A percentile compares a stretch with the other conserved stretches of the same genome.
These are phyloP conservation scores for Pseudisothecium myosuroides DNA, from an alignment of 225 moss, liverwort and hornwort genomes.

Conservation along the genomic window DNA sequence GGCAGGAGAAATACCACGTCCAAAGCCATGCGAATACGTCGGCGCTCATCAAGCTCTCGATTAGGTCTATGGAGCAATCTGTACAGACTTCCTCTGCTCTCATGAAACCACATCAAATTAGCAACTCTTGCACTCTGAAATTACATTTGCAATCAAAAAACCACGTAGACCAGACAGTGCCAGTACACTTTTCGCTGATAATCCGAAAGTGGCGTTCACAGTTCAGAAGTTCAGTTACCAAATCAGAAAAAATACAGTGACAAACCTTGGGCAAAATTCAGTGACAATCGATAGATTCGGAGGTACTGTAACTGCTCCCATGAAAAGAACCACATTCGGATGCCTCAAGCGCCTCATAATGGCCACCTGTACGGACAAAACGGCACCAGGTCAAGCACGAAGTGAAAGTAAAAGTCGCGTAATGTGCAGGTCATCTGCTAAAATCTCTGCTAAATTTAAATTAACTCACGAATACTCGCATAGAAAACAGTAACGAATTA, in stretches of 20 bases:
- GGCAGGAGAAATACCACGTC: slow-evolving; percentile 57
- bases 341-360: slow-evolving; percentile 90
- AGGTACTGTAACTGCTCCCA: slow-evolving; percentile 97
- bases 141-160: neutral
- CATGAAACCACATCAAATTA: neutral
- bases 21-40: slow-evolving; percentile 86
- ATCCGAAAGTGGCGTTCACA: neutral
- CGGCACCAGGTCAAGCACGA: neutral
- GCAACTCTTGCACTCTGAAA: neutral
- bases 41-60: slow-evolving; percentile 95
- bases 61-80: slow-evolving; percentile 91
- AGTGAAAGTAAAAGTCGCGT: neutral
- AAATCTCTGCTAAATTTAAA: neutral
- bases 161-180: neutral
- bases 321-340: slow-evolving; percentile 91
- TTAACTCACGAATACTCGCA: neutral
- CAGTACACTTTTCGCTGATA: neutral
- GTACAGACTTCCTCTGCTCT: slow-evolving; percentile 81
- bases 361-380: slow-evolving; percentile 49
- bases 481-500: neutral
- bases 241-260: neutral
- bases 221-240: neutral
- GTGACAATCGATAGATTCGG: slow-evolving; percentile 92
- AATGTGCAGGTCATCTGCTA: neutral
- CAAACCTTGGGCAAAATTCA: slow-evolving; percentile 94